Base-by-base conservation (phyloP, 352 stramenopile genomes). In the Thalassiosira pacifica region DNA sequence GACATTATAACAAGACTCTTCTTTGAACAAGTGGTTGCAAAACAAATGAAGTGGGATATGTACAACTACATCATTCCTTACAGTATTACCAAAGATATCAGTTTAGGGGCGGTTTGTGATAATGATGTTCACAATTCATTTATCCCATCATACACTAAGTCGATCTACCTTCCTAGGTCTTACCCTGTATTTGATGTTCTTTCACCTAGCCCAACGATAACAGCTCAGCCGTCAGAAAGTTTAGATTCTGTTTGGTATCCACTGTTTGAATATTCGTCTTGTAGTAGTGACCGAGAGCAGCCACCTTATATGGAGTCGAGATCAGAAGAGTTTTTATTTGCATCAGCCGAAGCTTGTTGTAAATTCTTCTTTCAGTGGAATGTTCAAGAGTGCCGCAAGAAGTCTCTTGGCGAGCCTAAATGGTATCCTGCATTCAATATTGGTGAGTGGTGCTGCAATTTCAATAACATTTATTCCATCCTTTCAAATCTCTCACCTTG, bases 41-140 rank as follows among this genome's bases (percentile, higher is more conserved):
- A 63, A 40, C 66, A 75, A 64, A n/a, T 60, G 27, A 75, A 24
- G 45, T 48, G 13, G 27, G 66, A 75, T 75, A 63, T 75, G 45
- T 52, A 34, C 27, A 19, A 75, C 24, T 52, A 61, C 48, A 65
- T n/a, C 55, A 68, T 68, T 52, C 45, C 45, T 19, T 64, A 61
- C 48, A 29, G 19, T 8, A 63, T 75, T 32, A 29, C 45, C 13
- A 42, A 18, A 29, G 48, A 64, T 64, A 4, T 16, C 19, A 27
- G 18, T 29, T 37, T 75, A 37, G 29, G n/a, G 57, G 16, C 11
- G 40, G 22, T 60, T 5, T 75, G 48, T 55, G 32, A 16, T 64
- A 11, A 53, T 60, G 40, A 32, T 53, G 16, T 8, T 61, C 45
- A n/a, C 16, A 34, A 24, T 32, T 65, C 66, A 18, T 63, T 63